Base-by-base conservation (phyloP, 1,284 basidiomycete species). In the Sporisorium sorghi region DNA sequence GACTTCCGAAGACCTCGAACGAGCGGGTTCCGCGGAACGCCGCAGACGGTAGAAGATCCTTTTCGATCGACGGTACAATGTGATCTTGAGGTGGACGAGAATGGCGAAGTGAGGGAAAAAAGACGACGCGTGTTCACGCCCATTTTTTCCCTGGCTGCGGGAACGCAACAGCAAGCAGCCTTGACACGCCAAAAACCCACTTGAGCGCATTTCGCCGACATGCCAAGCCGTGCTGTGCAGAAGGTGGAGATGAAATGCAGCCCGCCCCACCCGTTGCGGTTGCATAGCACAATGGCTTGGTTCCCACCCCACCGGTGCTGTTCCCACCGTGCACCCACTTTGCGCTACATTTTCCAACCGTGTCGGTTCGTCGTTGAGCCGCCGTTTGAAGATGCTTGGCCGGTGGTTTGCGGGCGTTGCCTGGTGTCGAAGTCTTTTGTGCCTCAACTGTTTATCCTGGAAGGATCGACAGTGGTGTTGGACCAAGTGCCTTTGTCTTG, bases 91-190 rank as follows among this genome's bases (percentile, higher is more conserved):
- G 5, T 40, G 17, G 37, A 1, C 2, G 10, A 5, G 10, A 11
- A 17, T 8, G 1, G n/a, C n/a, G n/a, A n/a, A n/a, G n/a, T n/a
- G n/a, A n/a, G n/a, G n/a, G n/a, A n/a, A n/a, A n/a, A n/a, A 2
- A 19, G 26, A 47, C 46, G 46, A 47, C 28, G 46, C 46, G 46
- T 47, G 46, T 30, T 47, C 46, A 47, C 46, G 46, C 46, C n/a
- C n/a, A 12, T 19, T 19, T 4, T 26, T 30, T 8, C n/a, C n/a
- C n/a, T n/a, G n/a, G 28, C 17, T 19, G 46, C 15, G 15, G n/a
- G 44, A 26, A 28, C 15, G 21, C 4, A 28, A 3, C 3, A 17
- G 12, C 6, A 17, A 26, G n/a, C 35, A 37, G 15, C 14, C 15
- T 17, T 28, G 43, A 5, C 17, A 30, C 44, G 30, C 15, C 17